phyloP scores from a whole-genome alignment of 345 rosid genomes.

The Carallia brachiata region DNA sequence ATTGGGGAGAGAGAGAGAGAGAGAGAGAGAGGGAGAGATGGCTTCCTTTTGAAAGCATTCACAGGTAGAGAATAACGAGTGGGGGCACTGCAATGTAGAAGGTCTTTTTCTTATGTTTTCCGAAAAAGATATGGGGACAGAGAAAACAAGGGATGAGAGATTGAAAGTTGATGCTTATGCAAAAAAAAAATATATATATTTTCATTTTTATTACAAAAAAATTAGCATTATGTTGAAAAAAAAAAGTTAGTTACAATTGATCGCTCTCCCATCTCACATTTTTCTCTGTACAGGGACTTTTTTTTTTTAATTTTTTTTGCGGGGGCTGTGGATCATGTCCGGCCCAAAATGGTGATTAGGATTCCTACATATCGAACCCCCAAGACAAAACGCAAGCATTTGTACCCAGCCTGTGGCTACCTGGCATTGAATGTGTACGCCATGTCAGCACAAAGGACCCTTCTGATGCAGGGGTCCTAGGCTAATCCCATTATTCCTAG shows the following conservation, averaged over 20 bases:
- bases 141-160: no score
- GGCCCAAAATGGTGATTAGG: conserved; percentile 29
- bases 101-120: neutral
- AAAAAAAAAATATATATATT: no score
- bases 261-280: no score
- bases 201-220: no score
- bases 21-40: conserved; percentile 2
- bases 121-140: no score
- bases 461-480: neutral
- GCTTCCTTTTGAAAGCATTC: conserved; percentile 14
- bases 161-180: no score
- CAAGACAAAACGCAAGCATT: neutral
- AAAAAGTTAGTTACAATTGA: no score
- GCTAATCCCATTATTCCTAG: neutral
- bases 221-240: no score
- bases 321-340: conserved; percentile 24
- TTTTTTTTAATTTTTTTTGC: neutral
- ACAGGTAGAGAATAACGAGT: conserved; percentile 31
- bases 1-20: conserved; percentile 17
- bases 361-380: conserved; percentile 17
- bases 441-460: neutral
- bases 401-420: neutral
- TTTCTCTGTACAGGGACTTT: no score
- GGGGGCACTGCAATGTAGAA: conserved; percentile 14
- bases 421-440: neutral